A percentile compares a stretch with the other conserved stretches of the same genome.
Conservation (phyloP, 2,329 filamentous ascomycete species). For the Aspergillus quadrilineatus region DNA sequence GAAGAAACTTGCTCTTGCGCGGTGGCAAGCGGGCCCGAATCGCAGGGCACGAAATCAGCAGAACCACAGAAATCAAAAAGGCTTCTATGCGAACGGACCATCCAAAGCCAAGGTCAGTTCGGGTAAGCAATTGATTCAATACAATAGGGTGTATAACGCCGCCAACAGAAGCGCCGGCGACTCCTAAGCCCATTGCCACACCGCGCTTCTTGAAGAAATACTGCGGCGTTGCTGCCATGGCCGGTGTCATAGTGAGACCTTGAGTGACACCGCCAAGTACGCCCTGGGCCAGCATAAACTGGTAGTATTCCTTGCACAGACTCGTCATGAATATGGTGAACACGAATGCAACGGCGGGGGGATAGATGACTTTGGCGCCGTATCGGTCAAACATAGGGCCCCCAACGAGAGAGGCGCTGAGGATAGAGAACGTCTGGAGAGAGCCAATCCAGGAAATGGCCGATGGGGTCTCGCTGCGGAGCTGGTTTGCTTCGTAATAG, state of each 20-base stretch:
- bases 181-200: conserved; percentile 48
- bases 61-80: conserved; percentile 50
- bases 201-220: conserved; percentile 52
- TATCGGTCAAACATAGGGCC: conserved; percentile 50
- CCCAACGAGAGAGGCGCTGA: conserved; percentile 42
- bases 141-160: conserved; percentile 54
- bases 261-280: conserved; percentile 13
- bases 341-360: conserved; percentile 12
- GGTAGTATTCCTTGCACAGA: conserved; percentile 56
- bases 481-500: conserved; percentile 40
- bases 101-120: conserved; percentile 46
- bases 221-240: conserved; percentile 47
- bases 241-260: conserved; percentile 45
- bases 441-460: conserved; percentile 48
- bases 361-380: conserved; percentile 26
- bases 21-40: conserved; percentile 21
- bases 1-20: conserved; percentile 23
- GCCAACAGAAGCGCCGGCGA: conserved; percentile 52
- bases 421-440: conserved; percentile 45
- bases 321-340: conserved; percentile 33
- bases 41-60: conserved; percentile 38
- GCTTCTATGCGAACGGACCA: conserved; percentile 56
- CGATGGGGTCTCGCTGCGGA: conserved; percentile 31
- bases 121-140: conserved; percentile 51
- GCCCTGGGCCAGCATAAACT: conserved; percentile 44